Evolutionary conservation across 257 asterid genomes (phyloP).

Genomic region (Fraxinus americana): DNA sequence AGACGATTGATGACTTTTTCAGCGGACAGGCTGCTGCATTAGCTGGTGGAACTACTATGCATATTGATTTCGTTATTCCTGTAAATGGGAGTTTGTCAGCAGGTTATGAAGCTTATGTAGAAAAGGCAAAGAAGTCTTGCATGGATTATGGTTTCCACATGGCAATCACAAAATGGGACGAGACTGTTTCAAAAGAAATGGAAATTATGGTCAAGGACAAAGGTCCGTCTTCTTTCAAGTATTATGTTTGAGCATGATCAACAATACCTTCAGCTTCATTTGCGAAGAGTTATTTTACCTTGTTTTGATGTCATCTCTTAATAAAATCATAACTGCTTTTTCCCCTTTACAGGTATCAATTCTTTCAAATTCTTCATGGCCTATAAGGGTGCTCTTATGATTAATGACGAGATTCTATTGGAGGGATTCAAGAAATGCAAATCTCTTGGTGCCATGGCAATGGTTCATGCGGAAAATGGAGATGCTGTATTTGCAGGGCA

Average conservation of each 20-base stretch:
- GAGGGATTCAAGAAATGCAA: slow-evolving; percentile 97
- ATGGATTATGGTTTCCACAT: slow-evolving; percentile 99
- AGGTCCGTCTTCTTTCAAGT: slow-evolving; percentile 38
- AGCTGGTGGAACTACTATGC: slow-evolving; percentile 99
- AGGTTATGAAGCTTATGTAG: slow-evolving; percentile 72
- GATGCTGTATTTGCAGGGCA: slow-evolving; percentile 98
- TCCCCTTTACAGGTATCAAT: slow-evolving; percentile 64
- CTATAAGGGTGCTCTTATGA: slow-evolving; percentile 91
- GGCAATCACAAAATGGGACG: slow-evolving; percentile 99
- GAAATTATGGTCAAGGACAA: slow-evolving; percentile 93
- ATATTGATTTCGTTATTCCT: slow-evolving; percentile 93
- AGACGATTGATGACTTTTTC: slow-evolving; percentile 82
- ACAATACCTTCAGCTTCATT: not conserved
- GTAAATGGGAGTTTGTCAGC: slow-evolving; percentile 82
- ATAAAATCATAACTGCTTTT: slow-evolving; percentile 22
- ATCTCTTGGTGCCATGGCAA: slow-evolving; percentile 92
- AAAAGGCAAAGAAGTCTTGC: slow-evolving; percentile 77
- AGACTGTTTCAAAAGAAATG: slow-evolving; percentile 76
- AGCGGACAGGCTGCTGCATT: slow-evolving; percentile 98
- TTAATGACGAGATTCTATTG: slow-evolving; percentile 75
- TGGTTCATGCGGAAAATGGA: slow-evolving; percentile 99
- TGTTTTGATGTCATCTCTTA: slow-evolving; percentile 1
- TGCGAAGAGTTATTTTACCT: slow-evolving; percentile 5
- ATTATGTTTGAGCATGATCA: not conserved
- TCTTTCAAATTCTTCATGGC: slow-evolving; percentile 95